These are phyloP conservation scores for Puccinia polysora DNA, from an alignment of 1,284 basidiomycete species.

Conservation along the genomic window DNA sequence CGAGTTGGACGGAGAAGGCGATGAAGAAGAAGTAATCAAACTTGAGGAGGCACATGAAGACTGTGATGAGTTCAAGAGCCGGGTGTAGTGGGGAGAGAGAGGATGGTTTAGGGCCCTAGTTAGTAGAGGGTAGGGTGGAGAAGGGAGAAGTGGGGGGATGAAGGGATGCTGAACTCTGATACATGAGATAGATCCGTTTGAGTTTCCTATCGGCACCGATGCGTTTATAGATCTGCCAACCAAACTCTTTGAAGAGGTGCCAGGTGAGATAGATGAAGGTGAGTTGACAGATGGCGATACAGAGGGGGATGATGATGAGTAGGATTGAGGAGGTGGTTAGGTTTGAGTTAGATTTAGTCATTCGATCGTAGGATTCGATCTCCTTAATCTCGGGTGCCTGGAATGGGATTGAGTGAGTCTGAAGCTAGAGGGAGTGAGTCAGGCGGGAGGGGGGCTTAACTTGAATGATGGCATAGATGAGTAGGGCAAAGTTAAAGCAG, in stretches of 20 bases:
- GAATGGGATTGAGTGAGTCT: neutral
- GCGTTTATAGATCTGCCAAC: constrained; percentile 38
- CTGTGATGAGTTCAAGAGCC: too few species aligned
- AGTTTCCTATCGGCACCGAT: constrained; percentile 30
- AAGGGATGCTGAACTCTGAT: constrained; percentile 13
- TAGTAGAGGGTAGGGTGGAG: neutral
- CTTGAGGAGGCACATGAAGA: constrained; percentile 33
- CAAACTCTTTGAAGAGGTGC: constrained; percentile 38
- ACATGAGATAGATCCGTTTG: constrained; percentile 30
- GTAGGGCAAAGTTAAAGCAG: constrained; percentile 23
- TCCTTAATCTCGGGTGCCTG: constrained; percentile 32
- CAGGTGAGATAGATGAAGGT: constrained; percentile 20
- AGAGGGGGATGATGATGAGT: constrained; percentile 14
- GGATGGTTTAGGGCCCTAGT: too few species aligned
- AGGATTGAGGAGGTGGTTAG: neutral
- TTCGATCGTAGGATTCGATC: neutral
- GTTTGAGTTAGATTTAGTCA: neutral
- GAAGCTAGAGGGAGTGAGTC: neutral
- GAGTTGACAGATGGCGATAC: constrained; percentile 6
- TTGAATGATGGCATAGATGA: constrained; percentile 34
- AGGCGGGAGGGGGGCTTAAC: neutral
- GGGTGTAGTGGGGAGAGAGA: neutral
- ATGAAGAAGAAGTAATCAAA: constrained; percentile 41
- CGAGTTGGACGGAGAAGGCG: constrained; percentile 31
- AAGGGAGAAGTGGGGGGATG: neutral